Base-by-base conservation (phyloP, 257 asterid genomes). In the Salvia miltiorrhiza region DNA sequence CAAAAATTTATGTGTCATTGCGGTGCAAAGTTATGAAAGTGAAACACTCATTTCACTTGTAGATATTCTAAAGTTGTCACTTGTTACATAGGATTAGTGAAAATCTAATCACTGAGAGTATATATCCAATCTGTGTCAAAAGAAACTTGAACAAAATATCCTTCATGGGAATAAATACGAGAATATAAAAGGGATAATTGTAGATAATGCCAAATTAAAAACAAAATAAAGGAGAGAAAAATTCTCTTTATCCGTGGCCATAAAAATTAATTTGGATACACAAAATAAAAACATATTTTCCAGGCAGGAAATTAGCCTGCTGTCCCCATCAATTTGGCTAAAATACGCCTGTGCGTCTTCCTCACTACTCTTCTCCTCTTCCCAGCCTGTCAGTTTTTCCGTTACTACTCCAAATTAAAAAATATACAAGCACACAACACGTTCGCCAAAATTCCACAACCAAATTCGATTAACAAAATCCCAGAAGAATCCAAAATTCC, bases 351-450 rank as follows among this genome's bases (percentile, higher is more conserved):
- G 5, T 7, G 74, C 73, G 48, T 73, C 72, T 67, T 62, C 76
- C 40, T 67, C 70, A 58, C 71, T 40, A 20, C 50, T 28, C 76
- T n/a, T 28, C 75, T 62, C 19, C 63, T 30, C 40, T 37, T 47
- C 55, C 13, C 65, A 61, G 37, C 21, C 76, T 49, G 73, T 61
- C 78, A 55, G 81, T 69, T 69, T 68, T 79, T 73, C 81, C 28
- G 84, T 73, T 79, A 71, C 60, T 26, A 1, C 64, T 49, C 20
- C 28, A 12, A 49, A 33, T n/a, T n/a, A 14, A 10, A 6, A 19
- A 32, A 6, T 16, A 9, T 5, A 14, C 9, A 19, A 17, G 19
- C 30, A 35, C 16, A 3, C 30, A 16, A 47, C 19, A 16, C 23
- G 11, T 28, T 60, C 43, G 41, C 63, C 45, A 24, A 30, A 37